Evolutionary conservation across 2,329 filamentous ascomycete species (phyloP).

Genomic region (Fusarium subtropicale): DNA sequence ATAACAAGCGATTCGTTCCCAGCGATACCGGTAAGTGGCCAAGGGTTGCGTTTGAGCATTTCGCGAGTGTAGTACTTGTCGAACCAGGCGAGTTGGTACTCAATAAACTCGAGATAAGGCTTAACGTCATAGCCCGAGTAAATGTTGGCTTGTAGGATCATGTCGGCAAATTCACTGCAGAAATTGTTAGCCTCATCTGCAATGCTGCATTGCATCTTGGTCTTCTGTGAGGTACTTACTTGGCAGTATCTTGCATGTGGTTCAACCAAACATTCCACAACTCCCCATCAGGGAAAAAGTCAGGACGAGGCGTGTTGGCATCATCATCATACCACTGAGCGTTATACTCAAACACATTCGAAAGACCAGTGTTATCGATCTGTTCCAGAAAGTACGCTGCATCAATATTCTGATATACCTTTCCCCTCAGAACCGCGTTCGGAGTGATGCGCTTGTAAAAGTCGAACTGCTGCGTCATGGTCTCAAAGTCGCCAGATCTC

Average conservation of each 20-base stretch:
- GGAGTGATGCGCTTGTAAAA: slow-evolving; percentile 18
- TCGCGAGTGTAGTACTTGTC: slow-evolving; percentile 1
- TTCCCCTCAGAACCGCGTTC: background rate
- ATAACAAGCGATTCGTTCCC: slow-evolving; percentile 1
- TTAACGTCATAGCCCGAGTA: slow-evolving; percentile 11
- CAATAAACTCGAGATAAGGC: slow-evolving; percentile 13
- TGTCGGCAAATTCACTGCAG: slow-evolving; percentile 8
- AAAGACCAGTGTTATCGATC: slow-evolving; percentile 2
- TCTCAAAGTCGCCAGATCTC: slow-evolving; percentile 2
- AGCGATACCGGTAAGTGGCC: background rate
- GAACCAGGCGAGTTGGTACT: slow-evolving; percentile 7
- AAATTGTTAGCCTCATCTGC: background rate
- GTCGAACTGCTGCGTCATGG: slow-evolving; percentile 16
- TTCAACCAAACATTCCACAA: slow-evolving; percentile 20
- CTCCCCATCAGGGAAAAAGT: slow-evolving; percentile 5
- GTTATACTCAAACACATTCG: slow-evolving; percentile 17
- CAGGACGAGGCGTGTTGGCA: slow-evolving; percentile 1
- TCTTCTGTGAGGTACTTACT: background rate
- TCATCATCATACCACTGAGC: slow-evolving; percentile 18
- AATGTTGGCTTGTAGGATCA: slow-evolving; percentile 10
- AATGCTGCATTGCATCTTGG: background rate
- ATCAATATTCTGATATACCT: slow-evolving; percentile 5
- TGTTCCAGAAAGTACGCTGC: slow-evolving; percentile 10
- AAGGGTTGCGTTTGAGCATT: slow-evolving; percentile 10
- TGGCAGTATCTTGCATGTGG: slow-evolving; percentile 13